phyloP scores from a whole-genome alignment of 768 basidiomycete genomes.

The Rhizopogon roseolus region DNA sequence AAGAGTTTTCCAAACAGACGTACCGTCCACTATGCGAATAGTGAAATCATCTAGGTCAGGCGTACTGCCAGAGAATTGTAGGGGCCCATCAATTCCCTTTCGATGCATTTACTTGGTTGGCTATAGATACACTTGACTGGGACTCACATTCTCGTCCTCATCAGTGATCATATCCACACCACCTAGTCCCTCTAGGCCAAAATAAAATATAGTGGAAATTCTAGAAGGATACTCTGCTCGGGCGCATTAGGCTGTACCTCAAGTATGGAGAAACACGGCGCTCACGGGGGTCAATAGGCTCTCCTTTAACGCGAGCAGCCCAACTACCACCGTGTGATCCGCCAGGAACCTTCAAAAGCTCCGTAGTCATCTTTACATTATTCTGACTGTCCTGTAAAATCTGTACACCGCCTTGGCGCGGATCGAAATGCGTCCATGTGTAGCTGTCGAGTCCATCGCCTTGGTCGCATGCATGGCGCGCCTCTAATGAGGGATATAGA shows the following conservation, averaged over 20 bases:
- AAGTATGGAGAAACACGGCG: not conserved
- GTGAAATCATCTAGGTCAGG: conserved; percentile 80
- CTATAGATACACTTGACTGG: not conserved
- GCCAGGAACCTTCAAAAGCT: conserved; percentile 81
- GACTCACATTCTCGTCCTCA: conserved; percentile 65
- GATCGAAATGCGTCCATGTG: conserved; percentile 85
- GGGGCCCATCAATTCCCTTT: conserved; percentile 70
- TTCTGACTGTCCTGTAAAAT: conserved; percentile 76
- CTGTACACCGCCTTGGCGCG: conserved; percentile 82
- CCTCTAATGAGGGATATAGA: conserved; percentile 36
- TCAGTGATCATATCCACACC: conserved; percentile 75
- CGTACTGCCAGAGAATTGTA: conserved; percentile 68
- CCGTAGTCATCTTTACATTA: conserved; percentile 81
- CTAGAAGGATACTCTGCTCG: conserved; percentile 41
- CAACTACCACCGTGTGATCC: conserved; percentile 84
- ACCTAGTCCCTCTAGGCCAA: conserved; percentile 85
- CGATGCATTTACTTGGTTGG: conserved; percentile 4
- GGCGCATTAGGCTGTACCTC: conserved; percentile 22
- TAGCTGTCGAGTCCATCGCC: conserved; percentile 77
- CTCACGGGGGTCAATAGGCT: conserved; percentile 64
- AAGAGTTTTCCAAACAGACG: conserved; percentile 5
- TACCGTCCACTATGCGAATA: conserved; percentile 77
- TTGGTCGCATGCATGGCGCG: conserved; percentile 88
- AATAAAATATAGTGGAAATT: conserved; percentile 80
- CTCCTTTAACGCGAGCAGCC: conserved; percentile 80